phyloP scores from a whole-genome alignment of 768 basidiomycete genomes.

The Erythrobasidium yunnanense region DNA sequence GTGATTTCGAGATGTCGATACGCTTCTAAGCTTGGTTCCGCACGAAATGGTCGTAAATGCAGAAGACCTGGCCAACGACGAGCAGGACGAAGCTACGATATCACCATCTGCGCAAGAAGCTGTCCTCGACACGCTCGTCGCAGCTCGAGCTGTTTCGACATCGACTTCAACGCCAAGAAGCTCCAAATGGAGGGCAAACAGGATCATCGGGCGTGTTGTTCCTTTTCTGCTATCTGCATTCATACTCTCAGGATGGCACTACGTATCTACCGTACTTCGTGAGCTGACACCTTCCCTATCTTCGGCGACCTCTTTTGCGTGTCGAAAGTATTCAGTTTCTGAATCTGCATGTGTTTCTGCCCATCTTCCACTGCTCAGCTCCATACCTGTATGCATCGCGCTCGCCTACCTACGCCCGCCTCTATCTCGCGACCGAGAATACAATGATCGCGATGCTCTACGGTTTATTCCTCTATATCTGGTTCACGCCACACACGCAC shows the following conservation, averaged over 20 bases:
- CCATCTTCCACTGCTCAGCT: no score
- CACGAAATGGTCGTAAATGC: no score
- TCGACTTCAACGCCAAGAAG: background rate
- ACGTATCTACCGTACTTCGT: background rate
- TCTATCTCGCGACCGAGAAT: background rate
- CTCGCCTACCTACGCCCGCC: background rate
- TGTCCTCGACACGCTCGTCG: background rate
- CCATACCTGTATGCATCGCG: background rate
- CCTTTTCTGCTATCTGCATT: slow-evolving; percentile 1
- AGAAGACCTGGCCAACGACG: no score
- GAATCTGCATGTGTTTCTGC: background rate
- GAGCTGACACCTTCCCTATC: background rate
- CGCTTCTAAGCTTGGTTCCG: no score
- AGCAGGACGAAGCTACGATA: no score
- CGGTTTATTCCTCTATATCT: slow-evolving; percentile 2
- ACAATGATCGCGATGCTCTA: background rate
- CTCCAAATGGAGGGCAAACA: slow-evolving; percentile 2
- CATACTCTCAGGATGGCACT: slow-evolving; percentile 7
- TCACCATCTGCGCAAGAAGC: background rate
- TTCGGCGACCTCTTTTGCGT: background rate
- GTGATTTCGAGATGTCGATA: no score
- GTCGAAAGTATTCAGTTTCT: background rate
- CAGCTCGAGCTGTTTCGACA: background rate
- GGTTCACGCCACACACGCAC: background rate
- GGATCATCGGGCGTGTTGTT: background rate